Base-by-base conservation (phyloP, 495 filamentous ascomycete genomes). In the Chlorociboria aeruginascens region DNA sequence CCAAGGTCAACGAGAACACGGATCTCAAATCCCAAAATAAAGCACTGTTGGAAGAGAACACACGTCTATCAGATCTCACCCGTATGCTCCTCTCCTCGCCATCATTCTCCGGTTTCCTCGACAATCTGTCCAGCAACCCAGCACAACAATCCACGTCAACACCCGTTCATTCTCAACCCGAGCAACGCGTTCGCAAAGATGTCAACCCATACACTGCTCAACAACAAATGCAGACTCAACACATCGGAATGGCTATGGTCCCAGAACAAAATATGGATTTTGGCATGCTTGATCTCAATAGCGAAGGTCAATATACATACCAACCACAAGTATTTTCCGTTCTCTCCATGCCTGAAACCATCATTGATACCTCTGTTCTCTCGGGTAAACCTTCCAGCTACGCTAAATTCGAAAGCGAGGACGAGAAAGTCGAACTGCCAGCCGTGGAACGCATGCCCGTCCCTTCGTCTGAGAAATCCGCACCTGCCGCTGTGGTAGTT, bases 61-160 rank as follows among this genome's bases (percentile, higher is more conserved):
- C 74, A 47, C 84, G 84, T 46, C 72, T 88, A 36, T 78, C 77
- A 14, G 79, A 83, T 46, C 73, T 95, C 45, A 86, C 83, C 42
- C 82, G 81, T 56, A 85, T 83, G 68, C 79, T 96, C 30, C 71
- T 96, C 34, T 79, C 78, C n/a, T 89, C 89, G 30, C 77, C 85
- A n/a, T 76, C 86, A 2, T 95, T 96, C 67, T 81, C 79, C 9
- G 72, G 72, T 50, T 92, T 92, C 64, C 69, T 98, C 42, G 77
- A 87, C 46, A 78, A 86, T 20, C 69, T 92, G 48, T 78, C 73
- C 62, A 56, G 67, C 55, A 76, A 73, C 50, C 69, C 77, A 11
- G 52, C 62, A 31, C 57, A 58, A 30, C 64, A 62, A 49, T 31
- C 42, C 13, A 10, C 42, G 3, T 9, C 40, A 9, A 30, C 40